Evolutionary conservation across 2,329 filamentous ascomycete species (phyloP).

Genomic region (Epichloe gansuensis): DNA sequence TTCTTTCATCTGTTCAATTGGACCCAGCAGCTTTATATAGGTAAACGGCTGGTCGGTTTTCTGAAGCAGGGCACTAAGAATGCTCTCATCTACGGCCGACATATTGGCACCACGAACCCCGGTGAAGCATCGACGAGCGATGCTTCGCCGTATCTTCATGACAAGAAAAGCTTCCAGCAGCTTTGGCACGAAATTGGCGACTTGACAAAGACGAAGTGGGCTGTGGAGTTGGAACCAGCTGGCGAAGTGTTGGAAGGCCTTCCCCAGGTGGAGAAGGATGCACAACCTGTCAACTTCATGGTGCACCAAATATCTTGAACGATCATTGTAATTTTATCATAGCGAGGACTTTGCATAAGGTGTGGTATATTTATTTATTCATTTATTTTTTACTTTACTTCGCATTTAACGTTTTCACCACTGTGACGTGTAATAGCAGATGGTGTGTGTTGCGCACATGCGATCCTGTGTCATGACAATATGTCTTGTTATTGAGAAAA

Average conservation of each 20-base stretch:
- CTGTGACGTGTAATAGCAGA: too few species aligned
- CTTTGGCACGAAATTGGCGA: conserved; percentile 42
- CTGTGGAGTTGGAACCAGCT: conserved; percentile 27
- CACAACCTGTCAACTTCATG: conserved; percentile 21
- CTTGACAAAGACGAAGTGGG: conserved; percentile 37
- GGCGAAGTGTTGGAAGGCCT: conserved; percentile 14
- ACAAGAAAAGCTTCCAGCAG: conserved; percentile 35
- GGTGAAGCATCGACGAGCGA: conserved; percentile 11
- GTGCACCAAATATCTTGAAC: conserved; percentile 20
- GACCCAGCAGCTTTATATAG: conserved; percentile 33
- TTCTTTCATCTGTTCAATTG: conserved; percentile 40
- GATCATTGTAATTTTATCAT: neutral
- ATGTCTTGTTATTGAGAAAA: too few species aligned
- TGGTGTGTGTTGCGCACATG: too few species aligned
- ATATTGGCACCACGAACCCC: conserved; percentile 29
- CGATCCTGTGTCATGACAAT: too few species aligned
- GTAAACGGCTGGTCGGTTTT: conserved; percentile 31
- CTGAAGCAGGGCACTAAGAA: conserved; percentile 31
- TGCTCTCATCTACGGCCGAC: conserved; percentile 38
- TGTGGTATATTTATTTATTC: neutral
- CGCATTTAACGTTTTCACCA: too few species aligned
- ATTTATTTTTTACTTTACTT: neutral
- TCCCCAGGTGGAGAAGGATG: conserved; percentile 15
- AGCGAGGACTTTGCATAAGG: neutral
- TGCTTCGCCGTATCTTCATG: conserved; percentile 32